Percentiles rank a stretch among this genome's conserved stretches.
Conservation (phyloP, 2,329 filamentous ascomycete genomes). For the Fusarium nurragi region DNA sequence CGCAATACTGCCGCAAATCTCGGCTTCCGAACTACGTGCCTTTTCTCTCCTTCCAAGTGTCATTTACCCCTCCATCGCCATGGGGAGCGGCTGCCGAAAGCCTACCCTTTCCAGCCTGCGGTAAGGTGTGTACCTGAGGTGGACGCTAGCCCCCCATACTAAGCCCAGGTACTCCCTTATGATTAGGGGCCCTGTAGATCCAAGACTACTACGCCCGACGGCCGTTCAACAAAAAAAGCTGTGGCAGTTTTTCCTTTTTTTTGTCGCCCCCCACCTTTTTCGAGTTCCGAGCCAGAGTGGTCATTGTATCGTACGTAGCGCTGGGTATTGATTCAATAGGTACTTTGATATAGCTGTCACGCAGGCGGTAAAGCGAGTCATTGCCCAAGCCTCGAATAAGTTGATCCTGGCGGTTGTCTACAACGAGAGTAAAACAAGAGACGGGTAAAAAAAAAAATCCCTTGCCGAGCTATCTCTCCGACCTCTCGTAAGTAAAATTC, state of each 20-base stretch:
- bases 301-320: constrained; percentile 14
- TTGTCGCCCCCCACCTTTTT: constrained; percentile 15
- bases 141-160: constrained; percentile 5
- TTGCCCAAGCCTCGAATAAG: constrained; percentile 19
- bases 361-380: constrained; percentile 4
- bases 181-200: constrained; percentile 17
- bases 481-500: constrained; percentile 25
- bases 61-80: constrained; percentile 39
- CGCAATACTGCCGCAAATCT: constrained; percentile 39
- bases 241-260: constrained; percentile 15
- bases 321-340: constrained; percentile 18
- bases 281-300: background rate
- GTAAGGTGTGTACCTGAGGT: constrained; percentile 33
- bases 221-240: constrained; percentile 32
- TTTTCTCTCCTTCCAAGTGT: constrained; percentile 29
- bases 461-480: constrained; percentile 17
- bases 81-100: constrained; percentile 28
- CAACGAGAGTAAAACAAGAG: background rate
- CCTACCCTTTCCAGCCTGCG: constrained; percentile 15
- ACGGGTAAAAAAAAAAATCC: constrained; percentile 9
- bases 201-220: constrained; percentile 32
- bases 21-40: constrained; percentile 26
- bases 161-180: constrained; percentile 30
- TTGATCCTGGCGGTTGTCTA: background rate
- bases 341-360: constrained; percentile 3